Base-by-base conservation (phyloP, 108 stramenopile species). In the Aureococcus anophagefferens region DNA sequence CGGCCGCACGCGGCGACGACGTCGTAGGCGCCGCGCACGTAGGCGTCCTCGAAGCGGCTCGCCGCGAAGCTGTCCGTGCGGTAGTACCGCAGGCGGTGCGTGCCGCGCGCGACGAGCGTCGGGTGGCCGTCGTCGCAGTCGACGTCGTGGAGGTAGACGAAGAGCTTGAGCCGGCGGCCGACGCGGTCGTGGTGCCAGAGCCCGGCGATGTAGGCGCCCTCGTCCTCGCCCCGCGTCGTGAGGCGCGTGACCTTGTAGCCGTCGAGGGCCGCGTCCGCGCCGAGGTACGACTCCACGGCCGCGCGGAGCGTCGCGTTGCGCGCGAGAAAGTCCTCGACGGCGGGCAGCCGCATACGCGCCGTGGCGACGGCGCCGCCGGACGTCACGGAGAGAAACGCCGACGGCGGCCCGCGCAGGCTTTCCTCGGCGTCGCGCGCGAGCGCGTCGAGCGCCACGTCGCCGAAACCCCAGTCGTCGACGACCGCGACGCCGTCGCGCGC, bases 111-210 rank as follows among this genome's bases (percentile, higher is more conserved):
- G 0, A 59, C 25, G 21, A 25, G 21, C 51, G 51, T 59, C 3
- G 51, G 51, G 25, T 59, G 51, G 51, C 51, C 51, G 7, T 59
- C 51, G 21, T 16, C 51, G 51, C 51, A 59, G 51, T 59, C 51
- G 51, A 59, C 51, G 51, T 59, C 51, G 51, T 59, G 51, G 21
- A 59, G 21, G 25, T 9, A 59, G 21, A 59, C 51, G 51, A 59
- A 59, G 51, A 28, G 21, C 51, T 59, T 59, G 21, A 59, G 25
- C 21, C 51, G 17, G 25, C 25, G 17, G 25, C 51, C 51, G 51
- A 59, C 51, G 51, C 51, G 51, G 51, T 59, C 51, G 51, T 59
- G 51, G 51, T 59, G 51, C 51, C 51, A 59, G 21, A 16, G 51
- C 21, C 21, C 51, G 21, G 51, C 51, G 51, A 59, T 28, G 51